Evolutionary conservation across 2,329 filamentous ascomycete genomes (phyloP).

Genomic region (Emergomyces orientalis): DNA sequence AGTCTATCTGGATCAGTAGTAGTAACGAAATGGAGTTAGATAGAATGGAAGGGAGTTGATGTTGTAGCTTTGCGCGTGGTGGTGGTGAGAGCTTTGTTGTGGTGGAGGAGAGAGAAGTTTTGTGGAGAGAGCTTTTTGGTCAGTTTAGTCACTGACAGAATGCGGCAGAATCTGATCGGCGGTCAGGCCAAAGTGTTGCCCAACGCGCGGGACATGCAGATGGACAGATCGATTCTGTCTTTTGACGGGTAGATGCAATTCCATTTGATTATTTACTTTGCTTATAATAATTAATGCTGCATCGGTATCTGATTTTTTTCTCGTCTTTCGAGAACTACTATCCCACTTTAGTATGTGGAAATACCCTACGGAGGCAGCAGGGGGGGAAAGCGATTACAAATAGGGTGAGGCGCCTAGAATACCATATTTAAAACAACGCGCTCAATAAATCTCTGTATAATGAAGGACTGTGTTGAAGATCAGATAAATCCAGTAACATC

Average conservation of each 20-base stretch:
- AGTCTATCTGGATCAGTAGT: conserved; percentile 1
- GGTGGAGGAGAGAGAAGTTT: not conserved
- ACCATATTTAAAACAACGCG: not conserved
- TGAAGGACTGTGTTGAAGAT: not conserved
- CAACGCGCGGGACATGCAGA: not conserved
- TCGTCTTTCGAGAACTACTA: not conserved
- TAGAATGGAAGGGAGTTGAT: conserved; percentile 9
- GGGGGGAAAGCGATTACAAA: not conserved
- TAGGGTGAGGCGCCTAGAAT: not conserved
- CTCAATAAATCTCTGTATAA: not conserved
- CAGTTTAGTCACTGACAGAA: not conserved
- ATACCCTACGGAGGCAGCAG: not conserved
- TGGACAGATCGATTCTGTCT: too few species aligned
- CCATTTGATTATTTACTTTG: not conserved
- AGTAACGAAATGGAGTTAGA: not conserved
- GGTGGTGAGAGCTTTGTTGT: not conserved
- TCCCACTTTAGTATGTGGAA: too few species aligned
- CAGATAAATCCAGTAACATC: not conserved
- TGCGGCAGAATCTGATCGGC: not conserved
- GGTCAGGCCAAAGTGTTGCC: not conserved
- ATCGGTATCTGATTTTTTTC: not conserved
- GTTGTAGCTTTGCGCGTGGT: conserved; percentile 14
- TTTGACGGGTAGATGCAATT: not conserved
- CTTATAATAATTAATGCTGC: not conserved
- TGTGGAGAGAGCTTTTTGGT: conserved; percentile 1